phyloP scores from a whole-genome alignment of 108 stramenopile genomes.

The Epithemia pelagica region DNA sequence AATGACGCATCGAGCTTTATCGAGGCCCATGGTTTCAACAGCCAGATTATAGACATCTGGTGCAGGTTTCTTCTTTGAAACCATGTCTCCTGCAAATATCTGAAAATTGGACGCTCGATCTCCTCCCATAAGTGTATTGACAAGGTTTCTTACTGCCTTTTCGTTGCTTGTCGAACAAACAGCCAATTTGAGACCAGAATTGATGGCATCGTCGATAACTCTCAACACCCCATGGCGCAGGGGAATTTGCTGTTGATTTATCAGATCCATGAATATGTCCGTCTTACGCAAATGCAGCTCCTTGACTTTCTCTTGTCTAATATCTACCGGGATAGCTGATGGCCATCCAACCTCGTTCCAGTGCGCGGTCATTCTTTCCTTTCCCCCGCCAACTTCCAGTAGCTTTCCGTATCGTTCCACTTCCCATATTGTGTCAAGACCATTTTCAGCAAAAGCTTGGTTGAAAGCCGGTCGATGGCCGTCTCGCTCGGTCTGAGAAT shows the following conservation, averaged over 20 bases:
- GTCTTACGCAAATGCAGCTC: slow-evolving; percentile 89
- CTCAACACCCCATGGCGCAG: slow-evolving; percentile 85
- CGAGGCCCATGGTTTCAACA: slow-evolving; percentile 76
- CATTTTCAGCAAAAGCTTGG: slow-evolving; percentile 67
- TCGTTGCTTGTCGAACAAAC: slow-evolving; percentile 92
- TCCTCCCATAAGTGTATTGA: slow-evolving; percentile 76
- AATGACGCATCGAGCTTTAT: slow-evolving; percentile 77
- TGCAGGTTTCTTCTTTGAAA: slow-evolving; percentile 83
- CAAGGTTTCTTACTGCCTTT: slow-evolving; percentile 83
- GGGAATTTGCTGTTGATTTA: slow-evolving; percentile 64
- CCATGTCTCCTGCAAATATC: slow-evolving; percentile 94
- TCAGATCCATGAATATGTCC: slow-evolving; percentile 86
- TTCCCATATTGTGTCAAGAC: slow-evolving; percentile 70
- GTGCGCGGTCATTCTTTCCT: slow-evolving; percentile 95
- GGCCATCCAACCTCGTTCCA: slow-evolving; percentile 90
- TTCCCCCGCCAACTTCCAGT: slow-evolving; percentile 84
- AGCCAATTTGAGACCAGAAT: slow-evolving; percentile 53
- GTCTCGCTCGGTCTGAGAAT: slow-evolving; percentile 88
- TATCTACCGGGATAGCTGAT: slow-evolving; percentile 27
- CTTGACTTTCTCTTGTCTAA: slow-evolving; percentile 62
- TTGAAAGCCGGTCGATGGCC: slow-evolving; percentile 89
- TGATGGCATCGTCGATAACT: slow-evolving; percentile 81
- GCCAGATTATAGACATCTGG: slow-evolving; percentile 93
- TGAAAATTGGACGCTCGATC: slow-evolving; percentile 61
- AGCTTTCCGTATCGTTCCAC: slow-evolving; percentile 85